phyloP scores from a whole-genome alignment of 768 basidiomycete species.

The Serendipita sp. region DNA sequence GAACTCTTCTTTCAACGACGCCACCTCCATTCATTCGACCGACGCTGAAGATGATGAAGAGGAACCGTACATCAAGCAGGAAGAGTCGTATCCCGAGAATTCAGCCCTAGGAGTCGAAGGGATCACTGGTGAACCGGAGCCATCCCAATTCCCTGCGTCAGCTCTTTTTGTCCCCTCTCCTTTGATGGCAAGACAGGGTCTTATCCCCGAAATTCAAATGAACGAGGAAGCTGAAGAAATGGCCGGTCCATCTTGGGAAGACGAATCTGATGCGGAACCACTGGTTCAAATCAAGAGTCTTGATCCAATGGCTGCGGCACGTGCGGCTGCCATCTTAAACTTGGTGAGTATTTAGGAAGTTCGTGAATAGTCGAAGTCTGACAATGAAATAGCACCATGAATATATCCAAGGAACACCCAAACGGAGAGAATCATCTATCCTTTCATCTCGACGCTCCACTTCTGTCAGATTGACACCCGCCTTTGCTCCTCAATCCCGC shows the following conservation, averaged over 20 bases:
- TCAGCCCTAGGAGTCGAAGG: background rate
- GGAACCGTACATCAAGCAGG: background rate
- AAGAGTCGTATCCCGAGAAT: too few relatives aligned
- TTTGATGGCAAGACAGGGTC: background rate
- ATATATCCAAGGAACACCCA: conserved; percentile 5
- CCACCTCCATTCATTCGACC: background rate
- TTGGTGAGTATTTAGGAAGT: background rate
- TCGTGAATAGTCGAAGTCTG: background rate
- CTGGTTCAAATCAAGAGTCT: background rate
- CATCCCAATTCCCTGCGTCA: too few relatives aligned
- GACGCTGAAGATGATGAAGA: background rate
- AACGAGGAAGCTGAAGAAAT: background rate
- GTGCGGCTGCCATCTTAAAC: conserved; percentile 1
- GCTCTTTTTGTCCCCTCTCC: background rate
- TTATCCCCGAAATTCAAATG: background rate
- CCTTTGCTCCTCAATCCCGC: background rate
- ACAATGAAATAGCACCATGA: background rate
- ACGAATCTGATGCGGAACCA: conserved; percentile 4
- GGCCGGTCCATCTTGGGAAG: background rate
- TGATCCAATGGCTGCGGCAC: background rate
- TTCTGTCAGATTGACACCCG: background rate
- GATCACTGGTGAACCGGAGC: background rate
- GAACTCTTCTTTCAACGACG: background rate
- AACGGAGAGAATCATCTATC: background rate
- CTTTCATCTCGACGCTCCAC: background rate